Conservation (phyloP, 2,329 filamentous ascomycete genomes). For the Aureobasidium zeae region DNA sequence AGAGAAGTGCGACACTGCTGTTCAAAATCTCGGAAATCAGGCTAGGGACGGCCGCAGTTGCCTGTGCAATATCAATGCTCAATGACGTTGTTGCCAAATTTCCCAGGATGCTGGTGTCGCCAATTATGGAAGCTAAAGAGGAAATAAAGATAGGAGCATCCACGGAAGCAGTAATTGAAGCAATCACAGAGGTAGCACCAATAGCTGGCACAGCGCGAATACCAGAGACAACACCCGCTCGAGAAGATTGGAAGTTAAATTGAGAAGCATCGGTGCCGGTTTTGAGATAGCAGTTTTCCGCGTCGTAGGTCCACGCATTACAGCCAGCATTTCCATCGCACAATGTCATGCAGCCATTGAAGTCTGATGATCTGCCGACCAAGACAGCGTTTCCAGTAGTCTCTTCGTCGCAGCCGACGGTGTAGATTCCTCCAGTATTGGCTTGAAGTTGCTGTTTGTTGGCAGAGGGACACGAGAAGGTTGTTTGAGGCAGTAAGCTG, state of each 20-base stretch:
- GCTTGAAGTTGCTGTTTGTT: not conserved
- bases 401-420: constrained; percentile 10
- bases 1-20: not conserved
- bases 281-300: constrained; percentile 2
- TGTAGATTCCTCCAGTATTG: not conserved
- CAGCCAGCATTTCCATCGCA: constrained; percentile 20
- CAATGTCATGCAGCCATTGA: constrained; percentile 21
- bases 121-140: not conserved
- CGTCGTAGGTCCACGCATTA: constrained; percentile 19
- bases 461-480: constrained; percentile 5
- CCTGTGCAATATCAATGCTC: no score
- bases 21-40: not conserved
- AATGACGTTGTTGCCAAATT: not conserved
- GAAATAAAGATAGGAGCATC: not conserved
- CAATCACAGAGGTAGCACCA: not conserved
- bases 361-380: not conserved
- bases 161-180: not conserved
- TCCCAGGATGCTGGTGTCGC: not conserved
- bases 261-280: not conserved
- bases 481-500: not conserved
- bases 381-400: not conserved
- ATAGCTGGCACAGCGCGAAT: not conserved
- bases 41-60: not conserved
- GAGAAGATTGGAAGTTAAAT: not conserved
- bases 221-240: not conserved